Evolutionary conservation across 2,329 filamentous ascomycete genomes (phyloP).

Genomic region (Venturia aucupariae): DNA sequence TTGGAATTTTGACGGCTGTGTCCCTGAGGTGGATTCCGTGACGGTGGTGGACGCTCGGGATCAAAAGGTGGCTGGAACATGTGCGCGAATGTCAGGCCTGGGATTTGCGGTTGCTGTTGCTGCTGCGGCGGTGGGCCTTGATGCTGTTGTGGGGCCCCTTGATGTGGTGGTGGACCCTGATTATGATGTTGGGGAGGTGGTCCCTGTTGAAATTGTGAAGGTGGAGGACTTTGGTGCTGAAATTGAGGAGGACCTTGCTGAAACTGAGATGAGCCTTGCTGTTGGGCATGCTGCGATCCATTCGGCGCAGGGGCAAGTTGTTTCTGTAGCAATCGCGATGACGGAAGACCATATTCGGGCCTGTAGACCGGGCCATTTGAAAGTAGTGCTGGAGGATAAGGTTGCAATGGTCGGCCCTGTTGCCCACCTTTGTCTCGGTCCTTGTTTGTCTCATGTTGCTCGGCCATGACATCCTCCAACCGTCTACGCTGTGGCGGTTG

Average conservation of each 20-base stretch:
- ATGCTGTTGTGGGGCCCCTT: background rate
- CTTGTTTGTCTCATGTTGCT: slow-evolving; percentile 33
- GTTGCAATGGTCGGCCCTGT: background rate
- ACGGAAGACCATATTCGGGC: background rate
- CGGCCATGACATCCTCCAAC: slow-evolving; percentile 8
- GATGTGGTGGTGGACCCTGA: background rate
- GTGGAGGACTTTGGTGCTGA: background rate
- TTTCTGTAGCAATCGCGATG: background rate
- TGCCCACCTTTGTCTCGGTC: background rate
- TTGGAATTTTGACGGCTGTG: background rate
- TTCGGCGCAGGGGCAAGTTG: background rate
- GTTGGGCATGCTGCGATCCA: background rate
- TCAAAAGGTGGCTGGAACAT: slow-evolving; percentile 2
- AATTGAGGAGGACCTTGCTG: background rate
- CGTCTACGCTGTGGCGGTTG: slow-evolving; percentile 7
- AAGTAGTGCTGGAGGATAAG: background rate
- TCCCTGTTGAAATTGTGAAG: background rate
- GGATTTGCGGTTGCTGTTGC: background rate
- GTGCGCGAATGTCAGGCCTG: background rate
- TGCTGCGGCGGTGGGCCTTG: background rate
- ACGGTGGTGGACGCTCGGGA: background rate
- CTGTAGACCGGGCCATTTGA: background rate
- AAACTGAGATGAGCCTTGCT: background rate
- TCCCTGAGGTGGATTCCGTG: background rate
- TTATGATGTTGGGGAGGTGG: background rate